Percentiles rank a stretch among this genome's conserved stretches.
These are phyloP conservation scores for Coprinopsis strossmayeri DNA, from an alignment of 768 basidiomycete genomes.

Conservation along the genomic window DNA sequence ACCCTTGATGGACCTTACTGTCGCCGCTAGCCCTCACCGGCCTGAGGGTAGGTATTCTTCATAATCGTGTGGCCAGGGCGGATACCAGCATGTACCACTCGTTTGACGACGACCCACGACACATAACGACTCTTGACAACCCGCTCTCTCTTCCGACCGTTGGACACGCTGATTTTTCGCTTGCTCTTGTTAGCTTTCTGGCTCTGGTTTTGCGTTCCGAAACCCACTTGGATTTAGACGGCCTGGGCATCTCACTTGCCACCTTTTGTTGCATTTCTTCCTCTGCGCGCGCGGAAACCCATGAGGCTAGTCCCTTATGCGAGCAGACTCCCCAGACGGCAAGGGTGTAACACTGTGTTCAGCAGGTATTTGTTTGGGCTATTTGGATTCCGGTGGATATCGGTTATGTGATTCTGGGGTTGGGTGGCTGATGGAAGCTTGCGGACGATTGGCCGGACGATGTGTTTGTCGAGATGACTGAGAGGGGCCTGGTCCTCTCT, in stretches of 20 bases:
- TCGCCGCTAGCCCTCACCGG: constrained; percentile 8
- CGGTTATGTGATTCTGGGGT: not conserved
- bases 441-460: not conserved
- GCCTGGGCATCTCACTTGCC: not conserved
- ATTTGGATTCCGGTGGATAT: not conserved
- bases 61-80: constrained; percentile 10
- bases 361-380: constrained; percentile 1
- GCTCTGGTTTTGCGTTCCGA: not conserved
- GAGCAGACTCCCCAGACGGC: constrained; percentile 9
- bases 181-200: not conserved
- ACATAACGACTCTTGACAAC: not conserved
- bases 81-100: constrained; percentile 3
- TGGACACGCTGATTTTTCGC: not conserved
- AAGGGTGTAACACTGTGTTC: not conserved
- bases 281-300: constrained; percentile 12
- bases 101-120: constrained; percentile 10
- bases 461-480: constrained; percentile 3
- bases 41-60: constrained; percentile 9
- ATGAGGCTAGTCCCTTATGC: constrained; percentile 9
- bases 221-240: not conserved
- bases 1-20: constrained; percentile 11
- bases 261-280: constrained; percentile 2
- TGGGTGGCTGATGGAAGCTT: not conserved
- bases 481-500: constrained; percentile 8
- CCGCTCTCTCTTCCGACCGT: not conserved